Conservation (phyloP, 352 stramenopile species). For the Phytophthora brassicae region DNA sequence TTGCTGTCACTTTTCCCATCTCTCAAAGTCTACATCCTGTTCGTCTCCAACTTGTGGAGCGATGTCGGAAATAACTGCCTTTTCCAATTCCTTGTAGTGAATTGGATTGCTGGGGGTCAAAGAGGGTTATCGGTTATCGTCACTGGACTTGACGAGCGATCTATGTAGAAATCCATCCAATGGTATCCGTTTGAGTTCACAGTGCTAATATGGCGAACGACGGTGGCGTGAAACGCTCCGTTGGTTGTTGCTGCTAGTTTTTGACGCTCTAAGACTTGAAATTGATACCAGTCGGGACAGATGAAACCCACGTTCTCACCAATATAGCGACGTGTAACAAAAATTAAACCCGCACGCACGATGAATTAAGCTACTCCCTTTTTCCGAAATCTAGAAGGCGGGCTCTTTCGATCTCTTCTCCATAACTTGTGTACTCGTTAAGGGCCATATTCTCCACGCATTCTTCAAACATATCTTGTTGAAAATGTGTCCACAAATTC, state of each 20-base stretch:
- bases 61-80: background rate
- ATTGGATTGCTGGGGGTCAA: slow-evolving; percentile 3
- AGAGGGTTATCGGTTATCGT: background rate
- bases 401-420: slow-evolving; percentile 8
- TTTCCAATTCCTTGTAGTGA: background rate
- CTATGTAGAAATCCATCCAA: slow-evolving; percentile 11
- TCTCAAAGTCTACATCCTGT: background rate
- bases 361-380: background rate
- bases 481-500: too few relatives aligned
- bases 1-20: background rate
- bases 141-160: background rate
- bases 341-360: slow-evolving; percentile 4
- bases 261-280: background rate
- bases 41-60: background rate
- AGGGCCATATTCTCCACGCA: slow-evolving; percentile 3
- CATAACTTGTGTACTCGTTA: background rate
- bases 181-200: slow-evolving; percentile 1
- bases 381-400: slow-evolving; percentile 4
- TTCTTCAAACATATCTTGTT: background rate
- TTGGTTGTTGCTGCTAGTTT: background rate
- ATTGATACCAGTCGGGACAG: slow-evolving; percentile 1
- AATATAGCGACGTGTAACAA: background rate
- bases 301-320: background rate
- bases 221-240: background rate
- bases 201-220: background rate